Evolutionary conservation across 148 eudicot genomes (phyloP), one percentile per base, ranked within the genome.

Genomic region (Chenopodium suecicum): DNA sequence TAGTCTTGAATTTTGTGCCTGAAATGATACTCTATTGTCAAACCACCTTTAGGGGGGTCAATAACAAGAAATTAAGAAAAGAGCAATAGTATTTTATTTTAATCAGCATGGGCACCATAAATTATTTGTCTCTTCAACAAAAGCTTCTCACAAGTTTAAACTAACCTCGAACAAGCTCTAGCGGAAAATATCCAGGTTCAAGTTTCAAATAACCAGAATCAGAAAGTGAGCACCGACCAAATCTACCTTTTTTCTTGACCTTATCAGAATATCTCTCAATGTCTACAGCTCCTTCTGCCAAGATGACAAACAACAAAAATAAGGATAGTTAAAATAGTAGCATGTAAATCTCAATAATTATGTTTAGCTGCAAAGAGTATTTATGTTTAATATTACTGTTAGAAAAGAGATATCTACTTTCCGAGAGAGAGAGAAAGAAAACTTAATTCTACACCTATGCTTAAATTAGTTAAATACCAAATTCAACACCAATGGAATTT

Each of bases 141-240:
- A 69, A 71, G 50, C 29, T 37, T 73, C 75, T 41, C 63, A 52
- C 20, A 76, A 34, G 12, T 65, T 74, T 29, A 14, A n/a, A 58
- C 78, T 67, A 67, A 85, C 87, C 87, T 78, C 23, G 79, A 81
- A 85, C 56, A 78, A 85, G 87, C 82, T 85, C 87, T 31, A 58
- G 9, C n/a, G 87, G 87, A 62, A 85, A 85, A 78, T 85, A 81
- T n/a, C 87, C 87, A 74, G 84, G 82, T 81, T 81, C 72, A 67
- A 85, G 87, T 34, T 60, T 78, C 76, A 85, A 16, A 74, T 25
- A 78, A 37, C 87, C 87, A 48, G 82, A 85, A 58, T 73, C 64
- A 31, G 58, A 27, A 78, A 85, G 87, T 27, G 84, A 73, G n/a
- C 70, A 79, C 48, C 70, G 81, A 14, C 77, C 58, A 20, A 75